Conservation (phyloP, 2,329 filamentous ascomycete genomes). For the Emericellopsis cladophorae region DNA sequence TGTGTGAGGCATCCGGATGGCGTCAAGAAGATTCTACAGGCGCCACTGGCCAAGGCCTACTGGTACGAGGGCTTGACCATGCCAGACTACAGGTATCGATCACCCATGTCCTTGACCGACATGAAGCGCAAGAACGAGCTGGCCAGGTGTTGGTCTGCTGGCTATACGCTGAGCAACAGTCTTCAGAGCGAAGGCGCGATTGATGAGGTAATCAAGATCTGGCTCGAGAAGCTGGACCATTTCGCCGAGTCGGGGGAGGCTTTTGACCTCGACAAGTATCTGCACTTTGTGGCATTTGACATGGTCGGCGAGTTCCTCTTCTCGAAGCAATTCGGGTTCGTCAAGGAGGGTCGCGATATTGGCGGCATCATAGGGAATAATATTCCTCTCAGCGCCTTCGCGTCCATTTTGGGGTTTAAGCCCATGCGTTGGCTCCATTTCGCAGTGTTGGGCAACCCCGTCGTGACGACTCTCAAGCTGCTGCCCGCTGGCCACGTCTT, state of each 20-base stretch:
- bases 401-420: conserved; percentile 9
- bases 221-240: conserved; percentile 2
- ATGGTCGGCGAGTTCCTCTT: conserved; percentile 5
- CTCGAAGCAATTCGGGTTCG: conserved; percentile 7
- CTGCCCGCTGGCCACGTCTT: conserved; percentile 14
- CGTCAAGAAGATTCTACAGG: conserved; percentile 2
- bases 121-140: conserved; percentile 4
- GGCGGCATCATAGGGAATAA: conserved; percentile 14
- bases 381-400: conserved; percentile 6
- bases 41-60: conserved; percentile 4
- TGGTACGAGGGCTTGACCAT: conserved; percentile 6
- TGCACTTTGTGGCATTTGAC: conserved; percentile 6
- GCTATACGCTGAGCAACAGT: conserved; percentile 3
- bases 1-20: conserved; percentile 19
- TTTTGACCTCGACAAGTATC: conserved; percentile 5
- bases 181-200: conserved; percentile 4
- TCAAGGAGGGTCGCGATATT: conserved; percentile 11
- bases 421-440: conserved; percentile 10
- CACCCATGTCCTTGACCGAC: conserved; percentile 4
- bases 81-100: conserved; percentile 6
- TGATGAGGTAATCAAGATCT: conserved; percentile 2
- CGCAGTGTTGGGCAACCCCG: conserved; percentile 13
- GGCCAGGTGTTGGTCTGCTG: conserved; percentile 5
- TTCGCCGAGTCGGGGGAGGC: conserved; percentile 1
- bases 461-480: conserved; percentile 12